Evolutionary conservation across 169 alveolate genomes (phyloP).

Genomic region (Cryptosporidium parvum): DNA sequence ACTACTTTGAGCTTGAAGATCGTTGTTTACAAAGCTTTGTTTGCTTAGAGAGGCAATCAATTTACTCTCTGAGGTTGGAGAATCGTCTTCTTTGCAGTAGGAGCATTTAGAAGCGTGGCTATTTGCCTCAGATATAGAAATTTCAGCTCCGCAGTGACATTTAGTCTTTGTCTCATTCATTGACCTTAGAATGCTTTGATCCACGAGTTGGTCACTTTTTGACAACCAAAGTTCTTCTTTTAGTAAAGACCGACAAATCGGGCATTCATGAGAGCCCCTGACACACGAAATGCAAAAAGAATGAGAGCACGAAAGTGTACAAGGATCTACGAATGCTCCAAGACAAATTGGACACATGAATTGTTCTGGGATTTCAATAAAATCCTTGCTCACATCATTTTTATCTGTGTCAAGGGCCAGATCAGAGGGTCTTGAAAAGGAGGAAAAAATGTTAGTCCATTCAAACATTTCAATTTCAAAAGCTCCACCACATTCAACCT

Average conservation of each 20-base stretch:
- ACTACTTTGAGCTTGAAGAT: conserved; percentile 4
- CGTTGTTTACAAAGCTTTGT: background rate
- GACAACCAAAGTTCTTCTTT: conserved; percentile 56
- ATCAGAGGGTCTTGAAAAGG: conserved; percentile 45
- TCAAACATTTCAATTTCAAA: conserved; percentile 48
- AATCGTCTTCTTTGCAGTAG: conserved; percentile 47
- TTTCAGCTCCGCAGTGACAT: conserved; percentile 62
- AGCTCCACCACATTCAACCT: conserved; percentile 27
- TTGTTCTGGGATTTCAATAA: conserved; percentile 69
- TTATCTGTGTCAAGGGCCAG: background rate
- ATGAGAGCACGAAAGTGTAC: conserved; percentile 68
- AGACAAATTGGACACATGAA: conserved; percentile 74
- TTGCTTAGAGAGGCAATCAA: conserved; percentile 33
- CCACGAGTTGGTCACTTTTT: conserved; percentile 66
- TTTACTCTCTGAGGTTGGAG: background rate
- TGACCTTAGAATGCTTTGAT: conserved; percentile 29
- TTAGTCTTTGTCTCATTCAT: conserved; percentile 43
- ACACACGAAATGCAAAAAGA: conserved; percentile 63
- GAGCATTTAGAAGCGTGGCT: conserved; percentile 43
- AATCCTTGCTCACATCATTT: conserved; percentile 52
- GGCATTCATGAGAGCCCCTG: conserved; percentile 61
- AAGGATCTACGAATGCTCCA: conserved; percentile 68
- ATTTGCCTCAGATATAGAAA: conserved; percentile 39
- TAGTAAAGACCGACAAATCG: conserved; percentile 53
- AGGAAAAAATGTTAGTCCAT: conserved; percentile 45